A percentile compares a stretch with the other conserved stretches of the same genome.
phyloP scores from a whole-genome alignment of 2,329 filamentous ascomycete genomes.

The Reticulascus tulasneorum region DNA sequence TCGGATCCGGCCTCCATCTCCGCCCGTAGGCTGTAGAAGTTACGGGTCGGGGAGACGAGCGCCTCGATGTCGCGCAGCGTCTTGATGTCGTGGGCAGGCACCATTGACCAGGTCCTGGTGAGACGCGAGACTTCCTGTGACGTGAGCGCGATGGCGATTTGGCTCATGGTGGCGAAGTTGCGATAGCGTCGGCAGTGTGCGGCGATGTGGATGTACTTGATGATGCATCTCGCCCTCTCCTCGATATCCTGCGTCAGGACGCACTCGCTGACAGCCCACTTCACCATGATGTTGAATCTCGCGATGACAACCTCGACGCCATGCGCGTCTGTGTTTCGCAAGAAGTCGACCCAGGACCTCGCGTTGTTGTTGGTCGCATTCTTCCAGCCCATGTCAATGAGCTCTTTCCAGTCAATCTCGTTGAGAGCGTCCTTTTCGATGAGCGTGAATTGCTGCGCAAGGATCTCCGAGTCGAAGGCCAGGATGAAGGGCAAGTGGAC shows the following conservation, averaged over 20 bases:
- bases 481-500: constrained; percentile 76
- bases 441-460: constrained; percentile 80
- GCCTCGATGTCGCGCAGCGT: constrained; percentile 66
- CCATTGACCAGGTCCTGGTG: constrained; percentile 65
- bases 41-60: constrained; percentile 71
- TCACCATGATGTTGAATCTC: constrained; percentile 83
- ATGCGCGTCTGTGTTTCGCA: constrained; percentile 66
- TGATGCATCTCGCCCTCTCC: constrained; percentile 71
- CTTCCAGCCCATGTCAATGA: constrained; percentile 81
- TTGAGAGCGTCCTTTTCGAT: constrained; percentile 84
- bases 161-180: constrained; percentile 81
- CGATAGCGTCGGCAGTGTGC: constrained; percentile 69
- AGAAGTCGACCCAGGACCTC: constrained; percentile 77
- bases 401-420: constrained; percentile 83
- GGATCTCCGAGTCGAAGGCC: constrained; percentile 72
- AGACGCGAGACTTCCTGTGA: constrained; percentile 69
- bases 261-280: constrained; percentile 79
- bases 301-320: constrained; percentile 82
- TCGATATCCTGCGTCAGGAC: constrained; percentile 68
- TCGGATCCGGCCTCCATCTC: constrained; percentile 74
- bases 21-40: constrained; percentile 70
- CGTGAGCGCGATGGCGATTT: constrained; percentile 72
- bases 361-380: constrained; percentile 60
- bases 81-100: constrained; percentile 61
- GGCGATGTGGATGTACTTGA: constrained; percentile 80